A percentile compares a stretch with the other conserved stretches of the same genome.
Conservation (phyloP, 169 alveolate species). For the Plasmodium adleri region DNA sequence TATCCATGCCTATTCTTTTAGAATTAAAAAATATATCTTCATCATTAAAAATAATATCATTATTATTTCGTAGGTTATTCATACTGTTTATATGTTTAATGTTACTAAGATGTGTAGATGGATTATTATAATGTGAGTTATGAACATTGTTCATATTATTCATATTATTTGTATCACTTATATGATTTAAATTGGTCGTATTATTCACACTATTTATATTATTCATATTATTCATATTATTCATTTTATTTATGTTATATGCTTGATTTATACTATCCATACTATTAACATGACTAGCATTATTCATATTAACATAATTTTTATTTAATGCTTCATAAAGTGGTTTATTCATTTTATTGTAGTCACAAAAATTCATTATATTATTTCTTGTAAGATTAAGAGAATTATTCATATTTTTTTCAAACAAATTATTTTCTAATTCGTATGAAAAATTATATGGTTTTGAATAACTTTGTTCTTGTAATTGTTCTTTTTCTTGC, state of each 20-base stretch:
- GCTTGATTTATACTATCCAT: neutral
- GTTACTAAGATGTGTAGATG: neutral
- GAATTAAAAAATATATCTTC: conserved; percentile 29
- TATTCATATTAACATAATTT: conserved; percentile 10
- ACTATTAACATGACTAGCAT: neutral
- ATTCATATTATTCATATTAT: neutral
- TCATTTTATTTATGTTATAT: neutral
- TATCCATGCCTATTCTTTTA: conserved; percentile 11
- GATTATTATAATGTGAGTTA: no score
- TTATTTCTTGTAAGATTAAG: conserved; percentile 27
- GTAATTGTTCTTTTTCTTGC: neutral
- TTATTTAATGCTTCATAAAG: conserved; percentile 6
- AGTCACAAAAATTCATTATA: conserved; percentile 12
- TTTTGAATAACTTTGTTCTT: neutral
- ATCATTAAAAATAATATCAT: neutral
- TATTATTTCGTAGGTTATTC: neutral
- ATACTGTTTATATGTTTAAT: no score
- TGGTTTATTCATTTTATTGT: conserved; percentile 14
- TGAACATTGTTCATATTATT: neutral
- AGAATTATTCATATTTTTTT: conserved; percentile 23
- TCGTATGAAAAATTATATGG: neutral
- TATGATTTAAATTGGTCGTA: no score
- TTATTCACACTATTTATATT: neutral
- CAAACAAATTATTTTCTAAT: conserved; percentile 17
- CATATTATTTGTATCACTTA: neutral